A percentile compares a stretch with the other conserved stretches of the same genome.
Evolutionary conservation across 768 basidiomycete species (phyloP).

Genomic region (Leccinellum luteum): DNA sequence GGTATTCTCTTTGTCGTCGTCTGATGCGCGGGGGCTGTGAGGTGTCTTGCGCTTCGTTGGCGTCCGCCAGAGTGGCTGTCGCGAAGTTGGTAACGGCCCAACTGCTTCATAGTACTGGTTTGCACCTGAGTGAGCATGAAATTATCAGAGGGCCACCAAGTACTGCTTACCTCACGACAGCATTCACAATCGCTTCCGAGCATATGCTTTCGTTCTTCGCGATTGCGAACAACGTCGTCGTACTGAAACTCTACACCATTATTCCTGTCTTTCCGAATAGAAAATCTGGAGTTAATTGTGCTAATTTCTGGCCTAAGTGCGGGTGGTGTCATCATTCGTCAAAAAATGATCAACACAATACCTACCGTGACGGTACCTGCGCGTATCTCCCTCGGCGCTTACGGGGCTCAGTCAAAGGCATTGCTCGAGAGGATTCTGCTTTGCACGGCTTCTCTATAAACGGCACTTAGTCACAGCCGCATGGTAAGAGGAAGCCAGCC

Average conservation of each 20-base stretch:
- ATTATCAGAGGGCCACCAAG: no score
- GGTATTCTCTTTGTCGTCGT: conserved; percentile 30
- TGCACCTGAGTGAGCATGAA: neutral
- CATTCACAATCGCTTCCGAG: conserved; percentile 80
- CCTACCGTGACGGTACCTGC: conserved; percentile 34
- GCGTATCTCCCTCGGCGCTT: conserved; percentile 64
- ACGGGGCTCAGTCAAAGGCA: conserved; percentile 26
- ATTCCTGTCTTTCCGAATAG: conserved; percentile 65
- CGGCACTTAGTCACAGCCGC: neutral
- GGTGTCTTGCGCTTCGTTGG: conserved; percentile 39
- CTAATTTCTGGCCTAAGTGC: conserved; percentile 26
- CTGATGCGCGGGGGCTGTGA: neutral
- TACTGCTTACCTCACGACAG: conserved; percentile 63
- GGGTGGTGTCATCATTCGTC: neutral
- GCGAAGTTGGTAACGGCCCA: conserved; percentile 67
- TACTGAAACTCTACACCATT: conserved; percentile 64
- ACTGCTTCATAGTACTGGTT: conserved; percentile 76
- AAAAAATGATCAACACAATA: neutral
- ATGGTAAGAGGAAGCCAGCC: neutral
- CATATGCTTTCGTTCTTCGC: conserved; percentile 60
- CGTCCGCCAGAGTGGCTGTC: conserved; percentile 74
- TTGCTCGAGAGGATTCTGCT: conserved; percentile 5
- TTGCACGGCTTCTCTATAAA: conserved; percentile 15
- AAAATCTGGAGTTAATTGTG: conserved; percentile 63
- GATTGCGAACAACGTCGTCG: conserved; percentile 73